Base-by-base conservation (phyloP, 2,329 filamentous ascomycete genomes). In the Gliomastix tumulicola region DNA sequence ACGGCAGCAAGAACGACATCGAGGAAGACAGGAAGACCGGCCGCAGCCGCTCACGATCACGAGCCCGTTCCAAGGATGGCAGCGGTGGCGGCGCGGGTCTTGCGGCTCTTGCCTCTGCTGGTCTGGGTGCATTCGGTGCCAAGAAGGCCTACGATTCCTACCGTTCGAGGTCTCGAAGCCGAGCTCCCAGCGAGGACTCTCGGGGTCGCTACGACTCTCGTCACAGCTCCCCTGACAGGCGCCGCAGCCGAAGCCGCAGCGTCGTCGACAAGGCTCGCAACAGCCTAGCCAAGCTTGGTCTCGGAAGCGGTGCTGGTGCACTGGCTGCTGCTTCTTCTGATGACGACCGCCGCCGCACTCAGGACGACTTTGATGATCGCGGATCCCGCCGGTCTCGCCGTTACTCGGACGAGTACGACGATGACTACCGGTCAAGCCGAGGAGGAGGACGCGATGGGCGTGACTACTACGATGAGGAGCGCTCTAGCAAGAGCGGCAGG, bases 1-100 rank as follows among this genome's bases (percentile, higher is more conserved):
- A 95, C 53, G 89, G 89, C 16, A 78, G 84, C 33, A 74, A 70
- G 63, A 76, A 69, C 57, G 76, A 74, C 53, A 83, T 78, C 55
- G 79, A 70, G 51, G 77, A 70, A 65, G 80, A 74, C 58, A 64
- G 61, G 42, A 59, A 57, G 32, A 76, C 71, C 1, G 75, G 77
- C 13, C 72, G 82, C 32, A 87, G 83, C 45, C 78, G 79, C 32
- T 87, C 84, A 20, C 74, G 82, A 34, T 86, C 83, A 4, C 70
- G 75, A 16, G 70, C 74, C 39, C 75, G 77, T 34, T 69, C 67
- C 31, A 51, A 55, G 34, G 56, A 60, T 21, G 59, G 62, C 25
- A 60, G 65, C 32, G 59, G 63, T 36, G 65, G 69, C 35, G 63
- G 59, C 5, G 62, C 56, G 30, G 74, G 76, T 21, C 67, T 81